These are phyloP conservation scores for Yueomyces sinensis DNA, from an alignment of 805 yeast species.

Conservation along the genomic window DNA sequence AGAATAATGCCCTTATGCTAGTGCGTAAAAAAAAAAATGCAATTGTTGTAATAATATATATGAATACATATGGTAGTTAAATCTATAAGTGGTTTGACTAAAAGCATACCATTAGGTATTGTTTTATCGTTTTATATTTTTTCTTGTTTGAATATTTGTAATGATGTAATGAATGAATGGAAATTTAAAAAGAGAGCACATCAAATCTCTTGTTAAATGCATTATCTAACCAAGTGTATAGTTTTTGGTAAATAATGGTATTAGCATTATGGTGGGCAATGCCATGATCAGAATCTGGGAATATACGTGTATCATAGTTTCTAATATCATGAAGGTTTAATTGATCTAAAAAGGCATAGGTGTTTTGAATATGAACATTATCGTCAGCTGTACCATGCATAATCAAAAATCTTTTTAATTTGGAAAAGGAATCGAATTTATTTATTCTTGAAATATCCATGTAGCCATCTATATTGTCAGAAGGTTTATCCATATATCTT, in stretches of 20 bases:
- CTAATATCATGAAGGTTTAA: conserved; percentile 40
- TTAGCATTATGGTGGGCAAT: conserved; percentile 73
- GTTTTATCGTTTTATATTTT: too few relatives aligned
- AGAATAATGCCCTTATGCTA: too few relatives aligned
- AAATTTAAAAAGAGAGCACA: conserved; percentile 1
- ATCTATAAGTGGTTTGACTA: too few relatives aligned
- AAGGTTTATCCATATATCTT: conserved; percentile 52
- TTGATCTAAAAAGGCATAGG: conserved; percentile 46
- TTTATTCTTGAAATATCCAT: conserved; percentile 30
- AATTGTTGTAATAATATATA: too few relatives aligned
- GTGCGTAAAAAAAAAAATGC: too few relatives aligned
- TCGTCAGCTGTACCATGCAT: conserved; percentile 81
- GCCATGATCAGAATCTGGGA: conserved; percentile 88
- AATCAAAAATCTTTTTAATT: conserved; percentile 44
- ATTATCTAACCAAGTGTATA: conserved; percentile 52
- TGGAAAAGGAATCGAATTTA: conserved; percentile 30
- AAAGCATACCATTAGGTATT: too few relatives aligned
- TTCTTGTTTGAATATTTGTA: too few relatives aligned
- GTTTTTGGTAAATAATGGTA: conserved; percentile 54
- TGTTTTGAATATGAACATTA: conserved; percentile 68
- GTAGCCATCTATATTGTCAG: conserved; percentile 37
- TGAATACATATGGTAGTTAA: too few relatives aligned
- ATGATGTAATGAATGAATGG: too few relatives aligned
- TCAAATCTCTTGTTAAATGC: conserved; percentile 36
- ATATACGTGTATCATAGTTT: conserved; percentile 75